These are phyloP conservation scores for Xylaria palmicola DNA, from an alignment of 495 filamentous ascomycete genomes.

Conservation along the genomic window DNA sequence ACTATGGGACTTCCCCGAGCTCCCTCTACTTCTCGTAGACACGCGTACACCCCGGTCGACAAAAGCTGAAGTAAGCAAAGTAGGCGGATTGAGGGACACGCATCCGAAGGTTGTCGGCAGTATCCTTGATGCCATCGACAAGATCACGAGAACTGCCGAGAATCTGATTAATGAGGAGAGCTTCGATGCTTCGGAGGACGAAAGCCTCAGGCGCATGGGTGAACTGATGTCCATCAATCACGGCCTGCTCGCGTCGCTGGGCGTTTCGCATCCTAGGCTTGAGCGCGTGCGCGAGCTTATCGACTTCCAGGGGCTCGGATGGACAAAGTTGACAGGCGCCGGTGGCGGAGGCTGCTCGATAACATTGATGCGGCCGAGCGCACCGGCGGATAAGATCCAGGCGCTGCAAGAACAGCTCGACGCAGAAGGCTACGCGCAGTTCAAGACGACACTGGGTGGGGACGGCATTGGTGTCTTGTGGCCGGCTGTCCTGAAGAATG, in stretches of 20 bases:
- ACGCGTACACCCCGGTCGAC: slow-evolving; percentile 83
- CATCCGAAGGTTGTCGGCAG: slow-evolving; percentile 71
- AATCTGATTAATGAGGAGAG: slow-evolving; percentile 63
- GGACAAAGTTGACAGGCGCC: slow-evolving; percentile 95
- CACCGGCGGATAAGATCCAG: slow-evolving; percentile 48
- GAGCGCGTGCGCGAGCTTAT: slow-evolving; percentile 91
- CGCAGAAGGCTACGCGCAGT: slow-evolving; percentile 75
- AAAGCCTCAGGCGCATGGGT: slow-evolving; percentile 66
- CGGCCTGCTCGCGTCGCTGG: slow-evolving; percentile 80
- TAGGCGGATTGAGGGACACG: slow-evolving; percentile 63
- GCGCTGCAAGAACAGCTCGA: slow-evolving; percentile 66
- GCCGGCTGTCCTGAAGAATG: slow-evolving; percentile 81
- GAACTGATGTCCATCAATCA: slow-evolving; percentile 92
- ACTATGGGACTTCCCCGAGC: slow-evolving; percentile 80
- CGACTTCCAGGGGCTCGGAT: slow-evolving; percentile 85
- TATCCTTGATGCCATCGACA: slow-evolving; percentile 80
- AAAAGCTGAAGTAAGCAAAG: slow-evolving; percentile 79
- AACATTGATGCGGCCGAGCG: slow-evolving; percentile 71
- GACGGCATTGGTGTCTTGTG: slow-evolving; percentile 91
- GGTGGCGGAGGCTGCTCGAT: slow-evolving; percentile 95
- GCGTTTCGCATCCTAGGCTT: slow-evolving; percentile 89
- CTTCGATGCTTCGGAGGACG: slow-evolving; percentile 58
- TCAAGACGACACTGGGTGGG: slow-evolving; percentile 83
- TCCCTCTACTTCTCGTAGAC: slow-evolving; percentile 86
- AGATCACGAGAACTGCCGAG: slow-evolving; percentile 72